Percentiles rank a stretch among this genome's conserved stretches.
These are phyloP conservation scores for Boechera divaricarpa DNA, from an alignment of 345 rosid genomes.

Conservation along the genomic window DNA sequence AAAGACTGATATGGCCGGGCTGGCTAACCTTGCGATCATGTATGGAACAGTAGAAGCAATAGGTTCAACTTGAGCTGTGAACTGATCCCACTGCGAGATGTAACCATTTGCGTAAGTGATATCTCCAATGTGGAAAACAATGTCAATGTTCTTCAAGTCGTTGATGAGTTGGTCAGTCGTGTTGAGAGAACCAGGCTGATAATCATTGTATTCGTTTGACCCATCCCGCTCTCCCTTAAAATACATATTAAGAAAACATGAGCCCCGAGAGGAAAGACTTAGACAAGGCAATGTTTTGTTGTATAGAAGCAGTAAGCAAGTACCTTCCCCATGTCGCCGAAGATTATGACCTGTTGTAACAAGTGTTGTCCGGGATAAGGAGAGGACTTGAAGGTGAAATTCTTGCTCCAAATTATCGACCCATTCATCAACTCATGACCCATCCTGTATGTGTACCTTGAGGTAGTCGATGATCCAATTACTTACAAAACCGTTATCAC, in stretches of 20 bases:
- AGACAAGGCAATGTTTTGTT: not conserved
- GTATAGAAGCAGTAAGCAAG: constrained; percentile 14
- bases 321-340: constrained; percentile 89
- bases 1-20: not conserved
- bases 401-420: constrained; percentile 60
- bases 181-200: constrained; percentile 70
- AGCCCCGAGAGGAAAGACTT: not conserved
- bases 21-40: constrained; percentile 66
- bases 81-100: constrained; percentile 76
- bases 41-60: constrained; percentile 65
- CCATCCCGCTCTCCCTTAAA: constrained; percentile 72
- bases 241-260: constrained; percentile 12
- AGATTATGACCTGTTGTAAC: constrained; percentile 69
- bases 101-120: constrained; percentile 67
- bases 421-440: constrained; percentile 60
- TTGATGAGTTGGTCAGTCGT: constrained; percentile 68
- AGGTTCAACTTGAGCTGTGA: constrained; percentile 77
- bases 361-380: constrained; percentile 91
- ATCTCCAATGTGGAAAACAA: constrained; percentile 76
- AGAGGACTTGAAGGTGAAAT: constrained; percentile 62
- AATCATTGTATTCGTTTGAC: constrained; percentile 66
- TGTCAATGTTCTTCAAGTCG: constrained; percentile 61
- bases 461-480: constrained; percentile 15
- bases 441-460: constrained; percentile 62
- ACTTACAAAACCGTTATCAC: not conserved